phyloP scores from a whole-genome alignment of 352 stramenopile genomes.

The Globisporangium megalacanthum region DNA sequence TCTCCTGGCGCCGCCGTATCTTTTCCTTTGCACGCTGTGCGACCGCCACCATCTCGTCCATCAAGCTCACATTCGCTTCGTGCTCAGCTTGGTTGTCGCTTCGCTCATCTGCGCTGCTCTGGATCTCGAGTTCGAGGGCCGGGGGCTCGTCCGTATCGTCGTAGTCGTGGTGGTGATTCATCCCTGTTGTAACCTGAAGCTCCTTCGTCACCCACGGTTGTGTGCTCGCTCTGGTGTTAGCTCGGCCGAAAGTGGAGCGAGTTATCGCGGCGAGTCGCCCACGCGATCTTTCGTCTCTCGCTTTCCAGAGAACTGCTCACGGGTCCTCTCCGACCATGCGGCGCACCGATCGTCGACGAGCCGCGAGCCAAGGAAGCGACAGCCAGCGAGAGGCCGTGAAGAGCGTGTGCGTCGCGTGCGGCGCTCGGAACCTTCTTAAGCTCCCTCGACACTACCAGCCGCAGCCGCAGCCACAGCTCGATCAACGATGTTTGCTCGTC shows the following conservation, averaged over 20 bases:
- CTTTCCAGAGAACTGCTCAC: background rate
- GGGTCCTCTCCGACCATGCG: background rate
- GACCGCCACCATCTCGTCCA: constrained; percentile 70
- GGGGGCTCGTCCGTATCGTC: constrained; percentile 45
- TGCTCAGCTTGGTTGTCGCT: constrained; percentile 25
- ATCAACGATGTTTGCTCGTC: constrained; percentile 8
- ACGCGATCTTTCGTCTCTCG: constrained; percentile 1
- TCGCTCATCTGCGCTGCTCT: constrained; percentile 5
- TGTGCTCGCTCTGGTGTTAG: background rate
- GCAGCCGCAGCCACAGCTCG: background rate
- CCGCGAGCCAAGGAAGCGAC: constrained; percentile 4
- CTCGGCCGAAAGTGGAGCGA: background rate
- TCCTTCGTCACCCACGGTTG: constrained; percentile 11
- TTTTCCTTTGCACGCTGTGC: constrained; percentile 46
- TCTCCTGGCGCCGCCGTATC: constrained; percentile 39
- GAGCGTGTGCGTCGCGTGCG: constrained; percentile 54
- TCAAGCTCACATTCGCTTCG: constrained; percentile 34
- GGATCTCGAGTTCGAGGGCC: constrained; percentile 34
- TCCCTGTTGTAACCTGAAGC: constrained; percentile 3
- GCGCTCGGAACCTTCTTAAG: constrained; percentile 28
- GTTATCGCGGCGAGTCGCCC: background rate
- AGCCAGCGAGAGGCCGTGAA: constrained; percentile 14
- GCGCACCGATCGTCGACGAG: constrained; percentile 2
- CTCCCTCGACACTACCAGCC: background rate
- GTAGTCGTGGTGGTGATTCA: constrained; percentile 7